These are phyloP conservation scores for Umbelopsis isabellina DNA, from an alignment of 192 early-diverging fungal species.

Conservation along the genomic window DNA sequence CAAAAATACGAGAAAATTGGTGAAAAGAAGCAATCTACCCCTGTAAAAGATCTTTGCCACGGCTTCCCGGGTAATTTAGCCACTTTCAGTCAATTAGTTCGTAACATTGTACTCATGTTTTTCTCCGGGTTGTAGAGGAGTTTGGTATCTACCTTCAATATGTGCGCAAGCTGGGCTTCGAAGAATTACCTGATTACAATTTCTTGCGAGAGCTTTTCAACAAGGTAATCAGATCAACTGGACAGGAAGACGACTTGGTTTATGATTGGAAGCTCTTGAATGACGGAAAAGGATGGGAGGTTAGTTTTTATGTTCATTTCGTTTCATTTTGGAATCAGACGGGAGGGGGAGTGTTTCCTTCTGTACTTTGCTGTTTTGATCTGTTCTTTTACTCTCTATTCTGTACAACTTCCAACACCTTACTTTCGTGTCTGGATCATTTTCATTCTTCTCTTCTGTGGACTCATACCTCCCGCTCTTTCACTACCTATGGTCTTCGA, in stretches of 20 bases:
- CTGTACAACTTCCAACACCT: no score
- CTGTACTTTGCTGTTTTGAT: constrained; percentile 11
- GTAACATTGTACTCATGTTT: not conserved
- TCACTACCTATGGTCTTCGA: not conserved
- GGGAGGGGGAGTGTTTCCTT: not conserved
- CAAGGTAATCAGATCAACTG: constrained; percentile 68
- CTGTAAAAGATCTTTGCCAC: constrained; percentile 88
- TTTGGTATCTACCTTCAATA: constrained; percentile 89
- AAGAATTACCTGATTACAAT: constrained; percentile 96
- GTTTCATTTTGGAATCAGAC: not conserved
- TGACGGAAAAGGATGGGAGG: constrained; percentile 58
- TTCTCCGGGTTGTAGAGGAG: constrained; percentile 59
- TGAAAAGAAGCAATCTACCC: constrained; percentile 93
- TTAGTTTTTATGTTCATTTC: not conserved
- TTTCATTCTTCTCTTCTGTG: not conserved
- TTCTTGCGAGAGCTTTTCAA: constrained; percentile 85
- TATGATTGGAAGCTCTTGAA: constrained; percentile 88
- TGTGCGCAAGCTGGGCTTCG: constrained; percentile 88
- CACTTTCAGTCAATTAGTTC: not conserved
- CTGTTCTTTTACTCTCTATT: not conserved
- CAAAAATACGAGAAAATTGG: constrained; percentile 99
- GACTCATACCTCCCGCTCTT: not conserved
- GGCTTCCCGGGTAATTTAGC: constrained; percentile 72
- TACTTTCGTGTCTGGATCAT: no score
- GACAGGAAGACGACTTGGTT: constrained; percentile 83